phyloP scores from a whole-genome alignment of 768 basidiomycete genomes.

The Dendrothele bispora region DNA sequence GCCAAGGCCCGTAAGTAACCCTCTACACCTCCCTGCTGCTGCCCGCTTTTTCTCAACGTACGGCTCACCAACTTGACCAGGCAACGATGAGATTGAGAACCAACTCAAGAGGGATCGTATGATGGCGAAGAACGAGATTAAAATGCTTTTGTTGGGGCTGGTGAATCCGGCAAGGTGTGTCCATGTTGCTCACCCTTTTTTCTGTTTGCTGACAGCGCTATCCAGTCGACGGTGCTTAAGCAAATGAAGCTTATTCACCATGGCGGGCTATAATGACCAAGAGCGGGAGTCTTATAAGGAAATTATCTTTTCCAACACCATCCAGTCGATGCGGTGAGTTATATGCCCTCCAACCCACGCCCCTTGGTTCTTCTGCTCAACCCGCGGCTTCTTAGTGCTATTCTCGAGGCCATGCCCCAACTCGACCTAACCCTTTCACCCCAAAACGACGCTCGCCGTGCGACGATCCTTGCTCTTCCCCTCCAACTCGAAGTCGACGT shows the following conservation, averaged over 20 bases:
- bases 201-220: constrained; percentile 5
- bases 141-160: constrained; percentile 93
- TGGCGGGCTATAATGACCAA: constrained; percentile 80
- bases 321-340: constrained; percentile 89
- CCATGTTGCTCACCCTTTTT: neutral
- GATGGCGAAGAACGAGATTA: constrained; percentile 91
- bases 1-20: constrained; percentile 76
- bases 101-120: constrained; percentile 87
- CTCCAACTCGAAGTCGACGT: constrained; percentile 76
- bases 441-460: constrained; percentile 63
- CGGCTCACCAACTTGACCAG: constrained; percentile 33
- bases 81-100: constrained; percentile 91
- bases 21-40: constrained; percentile 2
- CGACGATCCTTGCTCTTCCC: constrained; percentile 69
- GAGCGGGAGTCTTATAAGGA: constrained; percentile 94
- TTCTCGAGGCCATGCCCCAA: constrained; percentile 88
- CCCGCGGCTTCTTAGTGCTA: constrained; percentile 63
- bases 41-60: neutral
- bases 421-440: constrained; percentile 74
- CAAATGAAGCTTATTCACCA: constrained; percentile 98
- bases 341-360: constrained; percentile 3
- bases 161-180: constrained; percentile 91
- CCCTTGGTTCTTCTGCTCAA: no score
- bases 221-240: constrained; percentile 89
- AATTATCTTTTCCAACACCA: constrained; percentile 91